phyloP scores from a whole-genome alignment of 1,139 yeast genomes.

The Kodamaea alishanica region DNA sequence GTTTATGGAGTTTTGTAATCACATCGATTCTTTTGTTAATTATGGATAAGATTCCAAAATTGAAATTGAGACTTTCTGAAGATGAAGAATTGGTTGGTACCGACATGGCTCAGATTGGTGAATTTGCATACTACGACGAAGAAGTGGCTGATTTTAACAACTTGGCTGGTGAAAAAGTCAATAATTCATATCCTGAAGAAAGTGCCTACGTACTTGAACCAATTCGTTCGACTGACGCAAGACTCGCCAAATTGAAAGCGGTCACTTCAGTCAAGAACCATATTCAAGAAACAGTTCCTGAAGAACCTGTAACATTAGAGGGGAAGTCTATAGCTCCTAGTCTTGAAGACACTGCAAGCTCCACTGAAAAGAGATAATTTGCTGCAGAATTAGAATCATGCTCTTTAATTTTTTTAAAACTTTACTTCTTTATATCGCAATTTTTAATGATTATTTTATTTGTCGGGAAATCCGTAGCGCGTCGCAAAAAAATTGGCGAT shows the following conservation, averaged over 20 bases:
- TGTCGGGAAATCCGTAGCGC: too few species aligned
- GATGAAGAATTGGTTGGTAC: constrained; percentile 91
- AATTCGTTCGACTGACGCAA: constrained; percentile 56
- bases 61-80: constrained; percentile 78
- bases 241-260: constrained; percentile 34
- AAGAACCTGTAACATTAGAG: constrained; percentile 9
- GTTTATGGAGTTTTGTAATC: constrained; percentile 76
- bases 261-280: constrained; percentile 14
- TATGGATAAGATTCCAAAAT: constrained; percentile 79
- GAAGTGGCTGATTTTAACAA: constrained; percentile 15
- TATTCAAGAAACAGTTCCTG: constrained; percentile 13
- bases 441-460: not conserved
- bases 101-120: constrained; percentile 86
- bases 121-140: constrained; percentile 64
- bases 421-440: not conserved
- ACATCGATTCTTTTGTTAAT: constrained; percentile 66
- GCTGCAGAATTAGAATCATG: not conserved
- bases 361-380: constrained; percentile 9
- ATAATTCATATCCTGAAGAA: constrained; percentile 4
- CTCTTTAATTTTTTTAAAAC: not conserved
- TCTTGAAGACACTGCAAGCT: constrained; percentile 6
- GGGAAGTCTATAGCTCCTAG: constrained; percentile 10
- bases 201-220: constrained; percentile 70
- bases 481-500: too few species aligned
- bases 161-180: not conserved